Evolutionary conservation across 345 rosid species (phyloP), one percentile per base, ranked within the genome.

Genomic region (Tarenaya hassleriana): DNA sequence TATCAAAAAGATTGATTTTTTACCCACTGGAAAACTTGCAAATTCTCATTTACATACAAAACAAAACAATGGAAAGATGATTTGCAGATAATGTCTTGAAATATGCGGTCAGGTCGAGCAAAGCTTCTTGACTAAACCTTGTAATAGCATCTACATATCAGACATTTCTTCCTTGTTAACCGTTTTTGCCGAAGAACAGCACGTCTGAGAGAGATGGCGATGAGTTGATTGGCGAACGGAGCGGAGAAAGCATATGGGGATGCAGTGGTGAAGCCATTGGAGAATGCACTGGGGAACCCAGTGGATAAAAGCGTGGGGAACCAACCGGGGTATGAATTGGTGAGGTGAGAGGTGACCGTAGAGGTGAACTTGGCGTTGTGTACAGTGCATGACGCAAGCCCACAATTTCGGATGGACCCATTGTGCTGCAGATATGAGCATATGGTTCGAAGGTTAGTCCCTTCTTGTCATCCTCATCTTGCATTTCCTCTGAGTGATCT

Each of bases 161-260:
- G 7, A 11, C 35, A 33, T 31, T 41, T 41, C 21, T 20, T 55
- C 2, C 35, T 27, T 21, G 35, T 20, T 41, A 58, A 45, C 10
- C 31, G 32, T 59, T 58, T 31, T 66, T 66, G 17, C 61, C 55
- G 27, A 59, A 53, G 51, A 66, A 59, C 45, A 47, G 53, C 53
- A 66, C 61, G 47, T 59, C 70, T 20, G 70, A 59, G 45, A 59
- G 61, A 46, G 65, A 66, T 39, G 64, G 64, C 20, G 61, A 34
- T 32, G 61, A 18, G 55, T 47, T 47, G 40, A 66, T 66, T 38
- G 70, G 70, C 52, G 65, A 66, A 40, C 70, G 70, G 4, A 66
- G 16, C 1, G 61, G 70, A 40, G 70, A 59, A 21, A 66, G 65
- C 59, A 66, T 66, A 46, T 53, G 56, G 21, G 56, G 10, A 21